Evolutionary conservation across 805 yeast species (phyloP), one percentile per base, ranked within the genome.

Genomic region (Myxozyma lipomycoides): DNA sequence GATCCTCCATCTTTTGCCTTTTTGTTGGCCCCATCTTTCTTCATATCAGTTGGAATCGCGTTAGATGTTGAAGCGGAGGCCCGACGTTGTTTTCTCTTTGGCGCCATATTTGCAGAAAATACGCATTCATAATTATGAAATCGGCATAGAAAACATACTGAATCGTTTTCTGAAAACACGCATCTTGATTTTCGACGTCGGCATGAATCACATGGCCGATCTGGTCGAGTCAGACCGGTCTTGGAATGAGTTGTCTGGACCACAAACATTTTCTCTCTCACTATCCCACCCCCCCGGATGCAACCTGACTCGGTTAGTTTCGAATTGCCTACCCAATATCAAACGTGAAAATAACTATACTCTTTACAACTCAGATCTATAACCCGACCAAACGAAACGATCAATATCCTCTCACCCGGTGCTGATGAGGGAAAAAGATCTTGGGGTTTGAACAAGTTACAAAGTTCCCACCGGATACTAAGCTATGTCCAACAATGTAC

Each of bases 51-150:
- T 15, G 40, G 6, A 15, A 17, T 12, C 4, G n/a, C 28, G 22
- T 38, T 26, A n/a, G 43, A 38, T 10, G 34, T 25, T 30, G 47
- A 28, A 22, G 43, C 38, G 9, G 54, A 36, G n/a, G 50, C 48
- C 9, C 59, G 45, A 5, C 54, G 46, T 26, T 48, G 55, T 15
- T 52, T 45, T 43, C 48, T 51, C 21, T 51, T 25, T 26, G 60
- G 60, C 30, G 56, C 56, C 15, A 51, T 50, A 30, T 48, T 55
- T 26, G 54, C 59, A 39, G 49, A 43, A 40, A 56, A 56, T 23
- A 54, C 49, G 46, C 60, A 56, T n/a, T 56, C 60, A 46, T 56
- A 56, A 37, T 53, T 54, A 43, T 56, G 60, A 40, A 56, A 56
- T 4, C 59, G 56, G 40, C 60, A 56, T 18, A 56, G 43, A 35